These are phyloP conservation scores for Penicillium italicum DNA, from an alignment of 2,329 filamentous ascomycete species.

Conservation along the genomic window DNA sequence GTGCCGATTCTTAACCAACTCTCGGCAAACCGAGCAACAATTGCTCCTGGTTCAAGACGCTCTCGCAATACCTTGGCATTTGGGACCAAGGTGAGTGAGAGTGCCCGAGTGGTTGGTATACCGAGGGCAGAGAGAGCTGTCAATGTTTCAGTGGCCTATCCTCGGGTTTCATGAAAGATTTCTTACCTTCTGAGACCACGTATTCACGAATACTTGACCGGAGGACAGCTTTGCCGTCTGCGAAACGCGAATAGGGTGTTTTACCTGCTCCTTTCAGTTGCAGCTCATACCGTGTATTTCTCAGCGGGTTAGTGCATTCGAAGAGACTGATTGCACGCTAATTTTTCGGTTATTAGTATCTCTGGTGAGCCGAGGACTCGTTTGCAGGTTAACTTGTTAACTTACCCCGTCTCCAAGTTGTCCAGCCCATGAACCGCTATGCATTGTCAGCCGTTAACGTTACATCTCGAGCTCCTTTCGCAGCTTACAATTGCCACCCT, in stretches of 20 bases:
- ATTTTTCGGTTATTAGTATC: conserved; percentile 7
- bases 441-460: conserved; percentile 39
- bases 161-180: background rate
- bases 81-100: conserved; percentile 75
- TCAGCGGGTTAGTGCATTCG: conserved; percentile 72
- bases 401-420: conserved; percentile 81
- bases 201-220: conserved; percentile 93
- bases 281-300: conserved; percentile 75
- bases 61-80: conserved; percentile 72
- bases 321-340: conserved; percentile 85
- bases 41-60: conserved; percentile 80
- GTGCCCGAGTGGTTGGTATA: conserved; percentile 81
- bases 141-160: background rate
- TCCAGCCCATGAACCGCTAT: conserved; percentile 80
- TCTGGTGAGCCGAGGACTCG: background rate
- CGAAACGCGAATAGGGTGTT: conserved; percentile 94
- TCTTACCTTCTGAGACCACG: conserved; percentile 73
- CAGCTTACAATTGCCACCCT: conserved; percentile 51
- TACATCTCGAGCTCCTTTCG: background rate
- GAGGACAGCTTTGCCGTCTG: conserved; percentile 90
- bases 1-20: conserved; percentile 92
- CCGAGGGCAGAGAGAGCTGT: conserved; percentile 69
- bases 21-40: conserved; percentile 87
- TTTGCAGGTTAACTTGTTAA: conserved; percentile 15
- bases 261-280: conserved; percentile 91